These are phyloP conservation scores for Nakaseomyces uthaithaninus DNA, from an alignment of 1,139 yeast genomes.

Conservation along the genomic window DNA sequence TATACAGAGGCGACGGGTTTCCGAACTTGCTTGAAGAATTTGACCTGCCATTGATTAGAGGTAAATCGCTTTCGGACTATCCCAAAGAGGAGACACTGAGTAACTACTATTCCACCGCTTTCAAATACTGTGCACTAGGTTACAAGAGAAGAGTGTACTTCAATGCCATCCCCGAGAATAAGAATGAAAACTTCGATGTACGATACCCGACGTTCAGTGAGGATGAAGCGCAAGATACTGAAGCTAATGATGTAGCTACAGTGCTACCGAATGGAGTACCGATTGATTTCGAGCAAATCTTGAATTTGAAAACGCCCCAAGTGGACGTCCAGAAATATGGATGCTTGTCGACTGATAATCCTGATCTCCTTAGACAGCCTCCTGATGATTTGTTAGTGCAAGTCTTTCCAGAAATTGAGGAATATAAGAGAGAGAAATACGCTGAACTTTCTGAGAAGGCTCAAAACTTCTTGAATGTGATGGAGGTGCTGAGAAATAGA, in stretches of 20 bases:
- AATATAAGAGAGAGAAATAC: constrained; percentile 15
- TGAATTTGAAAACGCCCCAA: constrained; percentile 21
- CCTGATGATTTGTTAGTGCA: constrained; percentile 18
- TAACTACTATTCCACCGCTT: constrained; percentile 24
- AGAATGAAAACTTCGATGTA: constrained; percentile 10
- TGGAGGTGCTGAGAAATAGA: constrained; percentile 21
- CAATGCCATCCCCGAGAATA: background rate
- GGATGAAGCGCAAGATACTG: background rate
- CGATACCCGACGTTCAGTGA: constrained; percentile 17
- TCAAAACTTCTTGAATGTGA: constrained; percentile 17
- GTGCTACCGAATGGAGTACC: constrained; percentile 19
- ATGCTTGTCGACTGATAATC: background rate
- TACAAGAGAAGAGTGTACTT: constrained; percentile 27
- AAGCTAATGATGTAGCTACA: constrained; percentile 9
- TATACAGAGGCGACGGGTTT: constrained; percentile 28
- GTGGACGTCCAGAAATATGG: background rate
- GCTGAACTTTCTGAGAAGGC: constrained; percentile 14
- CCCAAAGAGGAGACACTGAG: constrained; percentile 28
- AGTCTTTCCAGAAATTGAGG: constrained; percentile 28
- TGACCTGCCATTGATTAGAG: constrained; percentile 23
- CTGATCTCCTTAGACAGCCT: constrained; percentile 8
- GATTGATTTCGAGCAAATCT: constrained; percentile 18
- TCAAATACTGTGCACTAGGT: constrained; percentile 28
- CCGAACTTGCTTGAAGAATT: constrained; percentile 20
- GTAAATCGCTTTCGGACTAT: constrained; percentile 23